phyloP scores from a whole-genome alignment of 2,329 filamentous ascomycete species.

The Chaetothyriales sp. region DNA sequence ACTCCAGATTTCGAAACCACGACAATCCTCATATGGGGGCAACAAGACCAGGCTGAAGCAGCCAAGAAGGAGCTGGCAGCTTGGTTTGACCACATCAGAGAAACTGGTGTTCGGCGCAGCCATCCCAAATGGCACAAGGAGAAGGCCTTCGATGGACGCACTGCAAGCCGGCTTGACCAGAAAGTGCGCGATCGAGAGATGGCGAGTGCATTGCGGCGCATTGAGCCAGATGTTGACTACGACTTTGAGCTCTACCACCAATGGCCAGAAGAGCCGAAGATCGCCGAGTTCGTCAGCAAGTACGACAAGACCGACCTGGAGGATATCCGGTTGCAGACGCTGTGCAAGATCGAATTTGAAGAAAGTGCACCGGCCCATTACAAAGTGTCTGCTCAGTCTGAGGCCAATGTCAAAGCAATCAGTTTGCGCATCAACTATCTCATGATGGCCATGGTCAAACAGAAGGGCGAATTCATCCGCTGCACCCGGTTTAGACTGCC shows the following conservation, averaged over 20 bases:
- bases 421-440: constrained; percentile 12
- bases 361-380: not conserved
- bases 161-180: constrained; percentile 12
- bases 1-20: constrained; percentile 5
- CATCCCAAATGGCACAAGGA: constrained; percentile 7
- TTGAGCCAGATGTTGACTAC: constrained; percentile 6
- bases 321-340: constrained; percentile 5
- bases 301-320: constrained; percentile 7
- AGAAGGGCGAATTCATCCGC: constrained; percentile 8
- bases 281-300: constrained; percentile 10
- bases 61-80: constrained; percentile 6
- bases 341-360: constrained; percentile 8
- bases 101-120: not conserved
- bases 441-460: constrained; percentile 14
- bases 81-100: constrained; percentile 10
- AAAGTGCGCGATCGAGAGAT: constrained; percentile 5
- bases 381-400: constrained; percentile 7
- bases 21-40: constrained; percentile 14
- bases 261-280: constrained; percentile 15
- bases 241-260: constrained; percentile 10
- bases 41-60: constrained; percentile 4
- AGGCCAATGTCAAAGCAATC: constrained; percentile 5
- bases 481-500: constrained; percentile 13
- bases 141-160: constrained; percentile 13
- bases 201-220: constrained; percentile 2